Evolutionary conservation across 139 green algal genomes (phyloP), one percentile per base, ranked within the genome.

Genomic region (Trebouxia sp.): DNA sequence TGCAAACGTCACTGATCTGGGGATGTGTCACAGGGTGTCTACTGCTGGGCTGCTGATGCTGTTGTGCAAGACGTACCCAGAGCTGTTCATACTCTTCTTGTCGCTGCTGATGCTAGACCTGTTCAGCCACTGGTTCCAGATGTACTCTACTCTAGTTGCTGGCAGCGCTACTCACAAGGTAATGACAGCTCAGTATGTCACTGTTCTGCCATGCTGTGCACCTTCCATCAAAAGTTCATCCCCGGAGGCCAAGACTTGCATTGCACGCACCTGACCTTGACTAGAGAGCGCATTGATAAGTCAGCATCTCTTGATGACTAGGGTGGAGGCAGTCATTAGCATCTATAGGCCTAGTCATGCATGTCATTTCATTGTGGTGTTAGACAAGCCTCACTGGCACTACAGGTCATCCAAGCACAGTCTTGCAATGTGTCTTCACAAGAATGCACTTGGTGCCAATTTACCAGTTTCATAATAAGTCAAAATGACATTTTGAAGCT

Each of bases 61-160:
- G 6, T 84, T 98, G 65, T 86, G 87, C 38, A 81, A 90, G 35
- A 48, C 91, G 37, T 94, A 94, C 81, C 90, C 90, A 0, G 12
- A 75, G 9, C 62, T 69, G 14, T 87, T 91, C 45, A 43, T 92
- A 2, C 0, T 84, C 4, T 93, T 91, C 78, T 79, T 97, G 30
- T 20, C 41, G 20, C 88, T 99, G 7, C 79, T 98, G 24, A 90
- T 92, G 39, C 89, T 99, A n/a, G 96, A 99, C 88, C 92, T 99
- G 75, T 93, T 81, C 75, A 92, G 87, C 86, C 96, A 99, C 80
- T 99, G 96, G 96, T 95, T 95, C 74, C 93, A 97, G 76, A 96
- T 96, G 91, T 97, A 97, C 65, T 79, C 90, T 9, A 92, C 90
- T 1, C 82, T 96, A 24, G 87, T 90, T 15, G 80, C 83, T 4